A percentile compares a stretch with the other conserved stretches of the same genome.
Evolutionary conservation across 2,329 filamentous ascomycete species (phyloP).

Genomic region (Cladosporium sp.): DNA sequence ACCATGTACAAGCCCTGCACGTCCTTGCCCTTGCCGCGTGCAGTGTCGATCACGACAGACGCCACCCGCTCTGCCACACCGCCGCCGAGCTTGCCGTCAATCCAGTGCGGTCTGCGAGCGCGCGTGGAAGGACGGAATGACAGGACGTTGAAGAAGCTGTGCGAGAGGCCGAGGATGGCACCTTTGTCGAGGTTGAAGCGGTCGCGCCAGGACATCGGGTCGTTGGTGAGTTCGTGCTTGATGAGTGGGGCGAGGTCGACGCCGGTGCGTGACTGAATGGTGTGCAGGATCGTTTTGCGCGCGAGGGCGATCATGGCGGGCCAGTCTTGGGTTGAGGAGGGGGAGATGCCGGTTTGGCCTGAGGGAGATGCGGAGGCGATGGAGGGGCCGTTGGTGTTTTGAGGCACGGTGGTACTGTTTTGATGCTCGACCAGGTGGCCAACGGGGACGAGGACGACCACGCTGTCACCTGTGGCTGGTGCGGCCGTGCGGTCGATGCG

Average conservation of each 20-base stretch:
- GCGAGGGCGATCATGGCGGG: conserved; percentile 59
- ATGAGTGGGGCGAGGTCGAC: conserved; percentile 54
- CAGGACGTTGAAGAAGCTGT: conserved; percentile 73
- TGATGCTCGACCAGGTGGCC: conserved; percentile 58
- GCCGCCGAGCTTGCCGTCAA: conserved; percentile 39
- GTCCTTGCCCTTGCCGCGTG: conserved; percentile 30
- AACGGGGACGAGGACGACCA: conserved; percentile 71
- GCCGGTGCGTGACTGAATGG: conserved; percentile 61
- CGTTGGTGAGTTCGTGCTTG: conserved; percentile 64
- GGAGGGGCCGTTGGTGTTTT: conserved; percentile 17
- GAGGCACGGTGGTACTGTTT: conserved; percentile 2
- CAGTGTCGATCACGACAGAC: conserved; percentile 30
- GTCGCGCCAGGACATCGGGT: conserved; percentile 63
- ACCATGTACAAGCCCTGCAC: conserved; percentile 66
- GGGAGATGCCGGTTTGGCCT: conserved; percentile 37
- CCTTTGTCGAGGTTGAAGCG: conserved; percentile 75
- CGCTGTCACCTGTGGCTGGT: conserved; percentile 62
- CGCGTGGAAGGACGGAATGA: conserved; percentile 64
- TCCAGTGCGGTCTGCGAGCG: conserved; percentile 50
- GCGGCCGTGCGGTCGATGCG: conserved; percentile 68
- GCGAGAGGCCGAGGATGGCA: conserved; percentile 69
- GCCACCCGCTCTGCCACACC: conserved; percentile 28
- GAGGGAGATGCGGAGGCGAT: conserved; percentile 32
- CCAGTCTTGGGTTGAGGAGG: conserved; percentile 59
- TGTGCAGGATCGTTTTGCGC: conserved; percentile 60